phyloP scores from a whole-genome alignment of 768 basidiomycete genomes.

The Rhizopogon vesiculosus region DNA sequence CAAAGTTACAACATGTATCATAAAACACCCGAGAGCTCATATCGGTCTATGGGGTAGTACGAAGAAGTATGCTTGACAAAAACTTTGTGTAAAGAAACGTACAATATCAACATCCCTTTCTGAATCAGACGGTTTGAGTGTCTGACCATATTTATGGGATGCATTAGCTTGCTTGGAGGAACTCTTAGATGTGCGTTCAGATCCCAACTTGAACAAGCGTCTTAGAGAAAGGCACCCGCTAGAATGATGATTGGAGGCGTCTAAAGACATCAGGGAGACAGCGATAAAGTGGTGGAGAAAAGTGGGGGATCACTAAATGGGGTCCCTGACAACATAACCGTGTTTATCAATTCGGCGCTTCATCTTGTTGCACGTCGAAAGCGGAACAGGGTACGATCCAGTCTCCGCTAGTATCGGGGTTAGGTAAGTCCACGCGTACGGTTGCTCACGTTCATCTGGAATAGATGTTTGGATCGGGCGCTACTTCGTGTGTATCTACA shows the following conservation, averaged over 20 bases:
- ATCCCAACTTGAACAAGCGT: constrained; percentile 12
- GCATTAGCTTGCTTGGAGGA: background rate
- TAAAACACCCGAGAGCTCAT: constrained; percentile 24
- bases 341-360: constrained; percentile 27
- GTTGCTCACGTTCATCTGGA: constrained; percentile 7
- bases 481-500: constrained; percentile 6
- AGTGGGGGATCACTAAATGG: constrained; percentile 2
- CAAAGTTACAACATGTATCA: constrained; percentile 42
- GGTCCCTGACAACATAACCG: constrained; percentile 14
- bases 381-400: constrained; percentile 21
- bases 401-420: constrained; percentile 21
- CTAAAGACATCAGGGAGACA: constrained; percentile 14
- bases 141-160: background rate
- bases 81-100: background rate
- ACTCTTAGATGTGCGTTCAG: background rate
- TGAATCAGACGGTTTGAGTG: background rate
- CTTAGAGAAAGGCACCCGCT: constrained; percentile 16
- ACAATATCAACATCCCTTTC: background rate
- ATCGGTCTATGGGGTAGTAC: constrained; percentile 3
- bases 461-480: constrained; percentile 4
- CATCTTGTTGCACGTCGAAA: constrained; percentile 1
- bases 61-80: background rate
- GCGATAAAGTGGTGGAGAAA: constrained; percentile 6
- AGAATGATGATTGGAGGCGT: constrained; percentile 18
- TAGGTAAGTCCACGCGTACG: constrained; percentile 10